Evolutionary conservation across 495 filamentous ascomycete genomes (phyloP), one percentile per base, ranked within the genome.

Genomic region (Tuber brumale): DNA sequence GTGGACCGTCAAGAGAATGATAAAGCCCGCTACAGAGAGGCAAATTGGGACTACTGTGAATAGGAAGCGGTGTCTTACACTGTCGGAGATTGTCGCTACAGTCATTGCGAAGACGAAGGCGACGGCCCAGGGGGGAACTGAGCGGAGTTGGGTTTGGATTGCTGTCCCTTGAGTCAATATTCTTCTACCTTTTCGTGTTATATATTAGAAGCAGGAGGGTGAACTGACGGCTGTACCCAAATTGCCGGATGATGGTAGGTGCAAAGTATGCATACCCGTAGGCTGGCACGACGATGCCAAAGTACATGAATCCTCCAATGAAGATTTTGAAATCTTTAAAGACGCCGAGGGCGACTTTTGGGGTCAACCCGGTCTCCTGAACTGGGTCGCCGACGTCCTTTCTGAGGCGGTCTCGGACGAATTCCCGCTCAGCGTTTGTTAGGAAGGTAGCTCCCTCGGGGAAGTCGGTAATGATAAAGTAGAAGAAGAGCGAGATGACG

Each of bases 261-360:
- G 91, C 88, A 83, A 97, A 97, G 86, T 90, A 92, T 42, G 90
- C 91, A 69, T 80, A 80, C 83, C 89, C 87, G 80, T 97, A 97
- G 45, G 92, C 94, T 0, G 95, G 92, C 2, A 97, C 94, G 76
- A 97, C 91, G 44, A 97, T 85, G 9, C 92, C 92, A 66, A 94
- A 93, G 84, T 97, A 97, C 93, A 96, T 95, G 81, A 97, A 88
- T 3, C 91, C 94, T 74, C 92, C 94, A 46, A 96, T 84, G 74
- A 92, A 86, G 75, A 92, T 86, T 83, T 92, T 92, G 82, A 87
- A 90, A 80, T 95, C 90, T 83, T 90, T 93, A 86, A 97, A 91
- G 41, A 95, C 91, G 37, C 82, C 85, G 27, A 89, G 69, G 27
- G 96, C 87, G 76, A 96, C 93, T 27, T 85, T 85, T 76, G 86